Base-by-base conservation (phyloP, 371 early-diverging fungal genomes). In the Syncephalastrum monosporum region DNA sequence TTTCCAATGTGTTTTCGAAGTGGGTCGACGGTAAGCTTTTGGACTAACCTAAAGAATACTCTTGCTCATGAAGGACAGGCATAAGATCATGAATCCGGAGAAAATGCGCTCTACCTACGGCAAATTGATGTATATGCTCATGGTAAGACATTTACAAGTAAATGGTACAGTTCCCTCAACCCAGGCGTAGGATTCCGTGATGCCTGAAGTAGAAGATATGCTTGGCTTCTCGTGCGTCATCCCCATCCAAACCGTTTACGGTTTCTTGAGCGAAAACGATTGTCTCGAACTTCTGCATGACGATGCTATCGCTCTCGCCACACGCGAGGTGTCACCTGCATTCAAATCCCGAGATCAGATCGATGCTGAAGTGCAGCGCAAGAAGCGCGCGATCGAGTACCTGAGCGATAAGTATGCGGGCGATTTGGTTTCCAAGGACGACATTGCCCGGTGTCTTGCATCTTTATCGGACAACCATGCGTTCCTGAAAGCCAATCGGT, bases 21-120 rank as follows among this genome's bases (percentile, higher is more conserved):
- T 98, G 42, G 98, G 98, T 21, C 86, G 98, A 63, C 82, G 98
- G 78, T 74, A 71, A 62, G 50, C 27, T 1, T 42, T 16, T 5
- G n/a, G 25, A 33, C 12, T 12, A 33, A 6, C 38, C 38, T 10
- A 10, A 12, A 33, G 10, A 5, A 4, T 29, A 33, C 38, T 50
- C 16, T 13, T 14, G 23, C 49, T 24, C 15, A 47, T 50, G 43
- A 10, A 23, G 14, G 49, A 13, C 46, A 77, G 79, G 24, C 92
- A 97, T 77, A 98, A 98, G 79, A 94, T 97, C 64, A 95, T 95
- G 94, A 98, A 97, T 57, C 98, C 98, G 0, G 98, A 97, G 69
- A 94, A 93, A 69, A 95, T 98, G 97, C 81, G 96, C 47, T 78
- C 83, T 29, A 88, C 88, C 10, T 97, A 97, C 68, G 98, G 98